A percentile compares a stretch with the other conserved stretches of the same genome.
These are phyloP conservation scores for Blastobotrys serpentis DNA, from an alignment of 1,139 yeast species.

Conservation along the genomic window DNA sequence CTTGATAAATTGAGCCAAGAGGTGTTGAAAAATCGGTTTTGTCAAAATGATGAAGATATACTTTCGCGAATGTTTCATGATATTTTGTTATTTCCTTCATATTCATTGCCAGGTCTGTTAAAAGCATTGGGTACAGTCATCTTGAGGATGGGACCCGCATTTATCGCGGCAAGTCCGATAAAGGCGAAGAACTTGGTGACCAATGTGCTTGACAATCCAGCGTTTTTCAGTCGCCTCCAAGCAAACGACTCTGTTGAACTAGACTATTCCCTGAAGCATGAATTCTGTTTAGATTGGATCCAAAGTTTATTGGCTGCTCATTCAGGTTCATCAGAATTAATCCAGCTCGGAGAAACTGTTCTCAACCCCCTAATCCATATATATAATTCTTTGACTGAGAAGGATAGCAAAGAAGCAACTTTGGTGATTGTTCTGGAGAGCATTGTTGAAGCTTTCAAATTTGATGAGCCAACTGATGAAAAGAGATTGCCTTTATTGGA, in stretches of 20 bases:
- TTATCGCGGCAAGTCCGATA: conserved; percentile 13
- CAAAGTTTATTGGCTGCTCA: conserved; percentile 6
- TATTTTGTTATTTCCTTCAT: conserved; percentile 11
- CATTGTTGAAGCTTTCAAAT: conserved; percentile 7
- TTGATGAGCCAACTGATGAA: conserved; percentile 10
- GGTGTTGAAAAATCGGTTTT: background rate
- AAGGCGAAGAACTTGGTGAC: conserved; percentile 10
- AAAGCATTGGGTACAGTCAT: conserved; percentile 10
- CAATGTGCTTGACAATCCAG: conserved; percentile 11
- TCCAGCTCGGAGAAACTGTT: background rate
- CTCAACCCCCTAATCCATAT: background rate
- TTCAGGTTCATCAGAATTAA: background rate
- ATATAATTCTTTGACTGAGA: background rate
- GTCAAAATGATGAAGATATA: conserved; percentile 7
- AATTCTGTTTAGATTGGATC: conserved; percentile 16
- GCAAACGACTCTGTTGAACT: background rate
- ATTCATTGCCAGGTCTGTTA: conserved; percentile 15
- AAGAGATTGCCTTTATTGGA: conserved; percentile 12
- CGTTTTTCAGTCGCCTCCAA: background rate
- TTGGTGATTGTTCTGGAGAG: background rate
- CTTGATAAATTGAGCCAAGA: background rate
- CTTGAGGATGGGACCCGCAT: conserved; percentile 7
- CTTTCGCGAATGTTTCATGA: conserved; percentile 13
- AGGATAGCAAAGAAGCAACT: background rate
- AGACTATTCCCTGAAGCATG: conserved; percentile 1